Conservation (phyloP, 768 basidiomycete species). For the Peribolospora kevripleyi region DNA sequence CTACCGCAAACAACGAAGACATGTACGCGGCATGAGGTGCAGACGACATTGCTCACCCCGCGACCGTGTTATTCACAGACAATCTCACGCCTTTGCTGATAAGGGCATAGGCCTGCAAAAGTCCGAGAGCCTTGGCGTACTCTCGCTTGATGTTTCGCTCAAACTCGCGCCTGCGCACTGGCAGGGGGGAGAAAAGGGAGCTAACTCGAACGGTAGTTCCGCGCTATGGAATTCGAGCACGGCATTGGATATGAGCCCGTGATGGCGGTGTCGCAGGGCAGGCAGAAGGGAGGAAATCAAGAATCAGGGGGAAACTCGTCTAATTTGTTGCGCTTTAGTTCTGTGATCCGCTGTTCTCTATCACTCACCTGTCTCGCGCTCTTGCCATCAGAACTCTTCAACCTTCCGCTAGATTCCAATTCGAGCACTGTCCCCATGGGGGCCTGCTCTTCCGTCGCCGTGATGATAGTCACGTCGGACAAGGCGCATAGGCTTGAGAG, state of each 20-base stretch:
- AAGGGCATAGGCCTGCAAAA: conserved; percentile 71
- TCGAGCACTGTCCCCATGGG: conserved; percentile 63
- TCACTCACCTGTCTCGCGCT: conserved; percentile 46
- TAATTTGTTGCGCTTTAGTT: not conserved
- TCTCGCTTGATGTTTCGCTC: conserved; percentile 73
- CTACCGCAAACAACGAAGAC: no score
- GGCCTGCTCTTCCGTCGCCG: conserved; percentile 41
- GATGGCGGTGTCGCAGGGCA: conserved; percentile 5
- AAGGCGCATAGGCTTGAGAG: conserved; percentile 60
- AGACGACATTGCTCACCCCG: conserved; percentile 31
- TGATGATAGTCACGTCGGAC: conserved; percentile 34
- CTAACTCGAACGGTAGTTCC: conserved; percentile 61
- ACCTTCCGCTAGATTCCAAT: conserved; percentile 40
- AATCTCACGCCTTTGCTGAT: conserved; percentile 47
- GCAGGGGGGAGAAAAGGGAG: conserved; percentile 51
- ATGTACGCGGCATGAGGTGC: not conserved
- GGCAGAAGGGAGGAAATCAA: conserved; percentile 1
- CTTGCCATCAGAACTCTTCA: conserved; percentile 30
- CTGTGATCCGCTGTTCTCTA: not conserved
- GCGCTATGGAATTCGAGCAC: conserved; percentile 26
- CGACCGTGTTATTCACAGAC: conserved; percentile 42
- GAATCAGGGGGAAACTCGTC: not conserved
- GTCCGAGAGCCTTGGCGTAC: conserved; percentile 53
- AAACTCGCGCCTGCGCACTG: conserved; percentile 78
- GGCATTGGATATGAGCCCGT: not conserved